Conservation (phyloP, 305 asterid species). For the Stenogyne calaminthoides region DNA sequence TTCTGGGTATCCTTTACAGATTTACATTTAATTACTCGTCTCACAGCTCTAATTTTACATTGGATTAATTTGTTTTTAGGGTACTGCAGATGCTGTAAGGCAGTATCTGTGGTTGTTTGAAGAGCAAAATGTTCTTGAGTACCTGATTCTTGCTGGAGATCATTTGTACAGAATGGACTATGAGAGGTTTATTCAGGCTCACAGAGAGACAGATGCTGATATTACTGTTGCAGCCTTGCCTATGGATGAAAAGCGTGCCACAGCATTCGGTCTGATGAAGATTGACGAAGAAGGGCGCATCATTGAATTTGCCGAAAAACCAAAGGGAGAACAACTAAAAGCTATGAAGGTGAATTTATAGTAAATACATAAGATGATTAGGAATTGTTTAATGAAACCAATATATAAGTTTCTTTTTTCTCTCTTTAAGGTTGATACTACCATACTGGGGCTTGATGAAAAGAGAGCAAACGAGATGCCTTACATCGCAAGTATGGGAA, state of each 20-base stretch:
- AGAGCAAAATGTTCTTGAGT: slow-evolving; percentile 85
- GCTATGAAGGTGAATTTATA: slow-evolving; percentile 66
- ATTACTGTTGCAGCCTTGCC: slow-evolving; percentile 94
- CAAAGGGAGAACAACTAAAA: slow-evolving; percentile 82
- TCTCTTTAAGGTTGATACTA: slow-evolving; percentile 76
- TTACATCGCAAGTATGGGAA: slow-evolving; percentile 94
- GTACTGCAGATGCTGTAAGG: slow-evolving; percentile 97
- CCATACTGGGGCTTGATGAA: slow-evolving; percentile 90
- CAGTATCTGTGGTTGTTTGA: slow-evolving; percentile 90
- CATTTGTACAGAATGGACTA: slow-evolving; percentile 96
- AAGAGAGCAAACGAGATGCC: slow-evolving; percentile 93
- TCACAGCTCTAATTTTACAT: slow-evolving; percentile 5
- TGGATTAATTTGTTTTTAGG: slow-evolving; percentile 44
- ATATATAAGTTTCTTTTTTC: slow-evolving; percentile 19
- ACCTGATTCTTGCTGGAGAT: slow-evolving; percentile 87
- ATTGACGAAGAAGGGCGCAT: slow-evolving; percentile 93
- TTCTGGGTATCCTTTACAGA: background rate
- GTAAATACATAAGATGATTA: slow-evolving; percentile 2
- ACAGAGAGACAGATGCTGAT: slow-evolving; percentile 93
- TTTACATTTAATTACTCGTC: background rate
- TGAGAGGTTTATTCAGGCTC: slow-evolving; percentile 91
- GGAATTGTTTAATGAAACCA: background rate
- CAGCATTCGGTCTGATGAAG: slow-evolving; percentile 93
- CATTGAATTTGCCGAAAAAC: slow-evolving; percentile 89
- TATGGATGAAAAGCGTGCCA: slow-evolving; percentile 89